Conservation (phyloP, 2,329 filamentous ascomycete genomes). For the Elsinoe australis region DNA sequence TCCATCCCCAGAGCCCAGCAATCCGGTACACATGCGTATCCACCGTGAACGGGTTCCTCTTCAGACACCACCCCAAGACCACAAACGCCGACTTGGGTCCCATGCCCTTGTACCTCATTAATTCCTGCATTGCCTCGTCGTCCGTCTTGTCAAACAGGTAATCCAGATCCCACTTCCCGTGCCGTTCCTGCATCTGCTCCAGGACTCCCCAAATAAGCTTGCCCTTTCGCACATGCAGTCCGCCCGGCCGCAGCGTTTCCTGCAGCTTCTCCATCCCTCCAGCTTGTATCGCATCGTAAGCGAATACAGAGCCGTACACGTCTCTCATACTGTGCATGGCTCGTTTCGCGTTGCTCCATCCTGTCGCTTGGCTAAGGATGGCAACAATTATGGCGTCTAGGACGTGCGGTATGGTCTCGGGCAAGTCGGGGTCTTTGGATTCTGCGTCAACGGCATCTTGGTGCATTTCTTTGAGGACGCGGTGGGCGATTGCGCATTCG, state of each 20-base stretch:
- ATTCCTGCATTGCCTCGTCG: constrained; percentile 45
- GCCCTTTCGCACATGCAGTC: neutral
- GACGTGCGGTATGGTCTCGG: neutral
- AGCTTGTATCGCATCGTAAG: neutral
- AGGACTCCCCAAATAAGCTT: neutral
- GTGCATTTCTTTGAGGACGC: neutral
- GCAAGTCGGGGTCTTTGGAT: neutral
- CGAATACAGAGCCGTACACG: neutral
- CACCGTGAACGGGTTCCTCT: neutral
- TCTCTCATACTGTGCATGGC: constrained; percentile 15
- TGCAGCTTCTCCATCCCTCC: neutral
- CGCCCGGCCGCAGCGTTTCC: neutral
- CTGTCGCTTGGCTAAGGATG: constrained; percentile 14
- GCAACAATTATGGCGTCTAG: constrained; percentile 17
- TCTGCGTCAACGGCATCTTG: neutral
- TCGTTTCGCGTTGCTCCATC: constrained; percentile 17
- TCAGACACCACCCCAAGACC: constrained; percentile 16
- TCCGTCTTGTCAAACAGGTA: constrained; percentile 40
- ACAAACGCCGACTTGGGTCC: constrained; percentile 46
- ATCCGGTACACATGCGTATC: too few species aligned
- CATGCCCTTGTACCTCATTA: constrained; percentile 46
- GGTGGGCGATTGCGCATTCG: neutral
- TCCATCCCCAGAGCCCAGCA: too few species aligned
- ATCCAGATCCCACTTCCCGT: constrained; percentile 33
- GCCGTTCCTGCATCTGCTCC: neutral